Evolutionary conservation across 2,329 filamentous ascomycete species (phyloP).

Genomic region (Alternaria incomplexa): DNA sequence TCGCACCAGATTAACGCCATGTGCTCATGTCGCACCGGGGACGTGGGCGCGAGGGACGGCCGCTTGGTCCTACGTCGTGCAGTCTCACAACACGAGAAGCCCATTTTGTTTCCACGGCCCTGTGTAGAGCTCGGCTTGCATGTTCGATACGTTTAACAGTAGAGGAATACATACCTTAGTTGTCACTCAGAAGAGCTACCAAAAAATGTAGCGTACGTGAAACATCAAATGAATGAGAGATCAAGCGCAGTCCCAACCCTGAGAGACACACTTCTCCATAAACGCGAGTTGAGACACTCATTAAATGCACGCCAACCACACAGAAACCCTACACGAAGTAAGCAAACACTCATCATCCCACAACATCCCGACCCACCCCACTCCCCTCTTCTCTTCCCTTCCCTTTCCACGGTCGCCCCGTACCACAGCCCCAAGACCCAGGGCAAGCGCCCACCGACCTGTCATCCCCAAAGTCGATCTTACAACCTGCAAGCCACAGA

Average conservation of each 20-base stretch:
- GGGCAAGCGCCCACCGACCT: neutral
- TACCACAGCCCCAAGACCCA: neutral
- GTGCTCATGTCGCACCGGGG: conserved; percentile 10
- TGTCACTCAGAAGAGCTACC: neutral
- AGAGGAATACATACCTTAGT: neutral
- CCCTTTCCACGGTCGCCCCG: neutral
- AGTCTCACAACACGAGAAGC: conserved; percentile 16
- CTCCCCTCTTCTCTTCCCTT: neutral
- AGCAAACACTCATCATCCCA: neutral
- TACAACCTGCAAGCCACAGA: neutral
- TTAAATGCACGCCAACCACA: neutral
- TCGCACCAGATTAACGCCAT: conserved; percentile 21
- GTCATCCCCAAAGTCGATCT: neutral
- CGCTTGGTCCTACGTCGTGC: conserved; percentile 13
- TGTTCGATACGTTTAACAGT: neutral
- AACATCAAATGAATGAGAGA: too few relatives aligned
- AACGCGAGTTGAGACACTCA: neutral
- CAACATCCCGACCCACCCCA: neutral
- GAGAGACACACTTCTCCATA: too few relatives aligned
- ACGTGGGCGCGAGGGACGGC: neutral
- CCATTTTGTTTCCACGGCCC: neutral
- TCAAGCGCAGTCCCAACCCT: too few relatives aligned
- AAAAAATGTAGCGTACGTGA: too few relatives aligned
- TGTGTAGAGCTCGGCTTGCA: neutral
- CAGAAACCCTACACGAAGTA: neutral